phyloP scores from a whole-genome alignment of 2,329 filamentous ascomycete genomes.

The Colletotrichum agaves region DNA sequence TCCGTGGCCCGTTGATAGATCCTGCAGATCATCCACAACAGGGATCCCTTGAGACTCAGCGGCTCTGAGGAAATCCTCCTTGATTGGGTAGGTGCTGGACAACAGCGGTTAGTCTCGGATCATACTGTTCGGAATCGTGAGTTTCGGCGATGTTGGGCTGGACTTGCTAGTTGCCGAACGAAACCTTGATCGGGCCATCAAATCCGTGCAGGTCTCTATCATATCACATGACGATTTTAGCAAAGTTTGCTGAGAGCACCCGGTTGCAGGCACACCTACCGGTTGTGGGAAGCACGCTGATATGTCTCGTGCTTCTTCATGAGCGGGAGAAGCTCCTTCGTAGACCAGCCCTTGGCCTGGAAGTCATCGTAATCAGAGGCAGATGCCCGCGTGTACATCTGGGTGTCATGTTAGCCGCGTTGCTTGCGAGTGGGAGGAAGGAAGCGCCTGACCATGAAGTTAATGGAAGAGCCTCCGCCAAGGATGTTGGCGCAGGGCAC shows the following conservation, averaged over 20 bases:
- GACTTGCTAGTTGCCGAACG: conserved; percentile 75
- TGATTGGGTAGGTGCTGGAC: conserved; percentile 76
- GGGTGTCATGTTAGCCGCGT: conserved; percentile 30
- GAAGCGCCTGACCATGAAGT: conserved; percentile 71
- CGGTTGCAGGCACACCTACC: conserved; percentile 44
- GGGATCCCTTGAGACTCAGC: conserved; percentile 79
- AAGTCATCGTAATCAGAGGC: conserved; percentile 83
- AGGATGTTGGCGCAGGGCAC: conserved; percentile 81
- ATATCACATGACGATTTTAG: conserved; percentile 38
- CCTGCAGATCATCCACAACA: conserved; percentile 80
- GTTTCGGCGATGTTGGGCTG: neutral
- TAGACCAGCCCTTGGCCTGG: conserved; percentile 82
- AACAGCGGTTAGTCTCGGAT: conserved; percentile 28
- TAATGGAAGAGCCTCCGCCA: conserved; percentile 79
- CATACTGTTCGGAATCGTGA: neutral
- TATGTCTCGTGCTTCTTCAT: conserved; percentile 88
- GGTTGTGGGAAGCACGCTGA: conserved; percentile 71
- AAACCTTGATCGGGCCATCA: conserved; percentile 84
- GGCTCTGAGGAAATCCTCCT: conserved; percentile 81
- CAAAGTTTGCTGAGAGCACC: conserved; percentile 5
- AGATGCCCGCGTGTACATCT: conserved; percentile 80
- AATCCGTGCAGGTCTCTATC: conserved; percentile 75
- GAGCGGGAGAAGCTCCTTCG: conserved; percentile 77
- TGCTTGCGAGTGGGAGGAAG: neutral
- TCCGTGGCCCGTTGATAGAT: conserved; percentile 74